phyloP scores from a whole-genome alignment of 257 asterid genomes.

The Dorcoceras hygrometricum region DNA sequence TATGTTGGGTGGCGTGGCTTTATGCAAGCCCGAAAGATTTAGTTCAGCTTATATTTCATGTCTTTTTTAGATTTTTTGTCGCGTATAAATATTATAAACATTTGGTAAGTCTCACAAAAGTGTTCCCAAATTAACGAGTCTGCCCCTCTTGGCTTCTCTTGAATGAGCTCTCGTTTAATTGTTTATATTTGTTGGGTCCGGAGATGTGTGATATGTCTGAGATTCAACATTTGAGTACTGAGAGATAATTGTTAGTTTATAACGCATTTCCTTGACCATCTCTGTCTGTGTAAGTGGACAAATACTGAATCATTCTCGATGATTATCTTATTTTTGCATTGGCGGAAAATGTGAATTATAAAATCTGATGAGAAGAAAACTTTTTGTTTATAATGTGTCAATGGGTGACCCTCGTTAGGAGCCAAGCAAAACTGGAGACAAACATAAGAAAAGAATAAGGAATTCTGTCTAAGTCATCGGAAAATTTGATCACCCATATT shows the following conservation, averaged over 20 bases:
- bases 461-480: neutral
- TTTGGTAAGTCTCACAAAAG: neutral
- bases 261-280: too few relatives aligned
- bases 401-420: neutral
- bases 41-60: too few relatives aligned
- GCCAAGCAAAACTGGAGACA: neutral
- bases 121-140: neutral
- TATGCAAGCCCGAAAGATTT: too few relatives aligned
- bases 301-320: too few relatives aligned
- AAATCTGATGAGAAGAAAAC: neutral
- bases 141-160: neutral
- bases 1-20: too few relatives aligned
- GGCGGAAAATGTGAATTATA: neutral
- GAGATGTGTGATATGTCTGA: neutral
- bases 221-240: too few relatives aligned
- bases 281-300: too few relatives aligned
- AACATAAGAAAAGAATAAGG: neutral
- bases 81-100: neutral
- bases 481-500: neutral
- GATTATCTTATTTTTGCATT: too few relatives aligned
- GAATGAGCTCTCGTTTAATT: neutral
- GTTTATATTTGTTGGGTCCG: neutral
- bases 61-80: too few relatives aligned
- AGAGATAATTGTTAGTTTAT: too few relatives aligned
- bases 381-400: neutral